These are phyloP conservation scores for Echinochloa phyllopogon DNA, from an alignment of 176 grass and related monocot genomes.

Conservation along the genomic window DNA sequence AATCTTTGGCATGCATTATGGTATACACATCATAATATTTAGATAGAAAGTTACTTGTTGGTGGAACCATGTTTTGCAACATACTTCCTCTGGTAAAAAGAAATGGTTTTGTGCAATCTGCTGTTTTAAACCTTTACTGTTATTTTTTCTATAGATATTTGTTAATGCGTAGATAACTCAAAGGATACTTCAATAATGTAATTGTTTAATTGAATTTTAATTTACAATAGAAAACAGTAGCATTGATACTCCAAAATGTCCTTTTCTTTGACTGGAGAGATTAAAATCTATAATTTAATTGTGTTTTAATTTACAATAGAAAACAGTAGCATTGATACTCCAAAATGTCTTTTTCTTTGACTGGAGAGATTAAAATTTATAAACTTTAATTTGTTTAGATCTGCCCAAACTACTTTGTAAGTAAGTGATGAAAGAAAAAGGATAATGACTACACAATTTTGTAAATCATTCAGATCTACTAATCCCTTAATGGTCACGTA, in stretches of 20 bases:
- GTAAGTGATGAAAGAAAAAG: not conserved
- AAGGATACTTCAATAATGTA: not conserved
- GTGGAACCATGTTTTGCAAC: not conserved
- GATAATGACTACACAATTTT: not conserved
- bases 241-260: not conserved
- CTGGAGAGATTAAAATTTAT: not conserved
- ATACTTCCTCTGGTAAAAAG: not conserved
- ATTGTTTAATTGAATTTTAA: not conserved
- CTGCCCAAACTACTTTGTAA: not conserved
- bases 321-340: not conserved
- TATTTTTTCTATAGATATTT: not conserved
- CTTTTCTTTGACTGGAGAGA: not conserved
- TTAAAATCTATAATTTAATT: not conserved
- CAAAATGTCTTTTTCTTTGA: not conserved
- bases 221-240: not conserved
- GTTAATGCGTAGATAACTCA: not conserved
- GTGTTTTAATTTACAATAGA: not conserved
- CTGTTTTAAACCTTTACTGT: not conserved
- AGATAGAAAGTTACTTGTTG: not conserved
- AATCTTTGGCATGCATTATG: not conserved
- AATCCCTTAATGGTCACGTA: not conserved
- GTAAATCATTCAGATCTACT: not conserved
- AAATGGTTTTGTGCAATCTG: not conserved
- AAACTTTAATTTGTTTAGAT: not conserved
- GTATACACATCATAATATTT: not conserved